Conservation (phyloP, 1,284 basidiomycete genomes). For the Pseudozyma tsukubaensis region DNA sequence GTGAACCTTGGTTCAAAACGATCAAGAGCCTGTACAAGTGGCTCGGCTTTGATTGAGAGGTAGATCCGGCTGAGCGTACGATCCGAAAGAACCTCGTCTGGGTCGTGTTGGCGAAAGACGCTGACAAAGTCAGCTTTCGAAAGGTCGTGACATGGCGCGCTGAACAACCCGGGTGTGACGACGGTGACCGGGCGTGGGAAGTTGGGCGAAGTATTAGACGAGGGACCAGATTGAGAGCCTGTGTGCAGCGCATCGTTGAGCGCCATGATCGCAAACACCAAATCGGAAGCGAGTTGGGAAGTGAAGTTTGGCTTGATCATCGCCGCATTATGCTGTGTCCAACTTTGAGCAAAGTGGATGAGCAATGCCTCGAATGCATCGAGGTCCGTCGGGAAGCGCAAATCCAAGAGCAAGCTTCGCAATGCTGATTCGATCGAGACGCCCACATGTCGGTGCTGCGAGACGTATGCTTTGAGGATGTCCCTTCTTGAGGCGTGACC, state of each 20-base stretch:
- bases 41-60: conserved; percentile 51
- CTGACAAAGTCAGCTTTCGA: conserved; percentile 50
- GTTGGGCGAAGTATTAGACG: conserved; percentile 21
- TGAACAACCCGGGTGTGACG: conserved; percentile 51
- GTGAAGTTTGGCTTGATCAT: conserved; percentile 57
- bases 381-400: conserved; percentile 79
- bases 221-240: conserved; percentile 8
- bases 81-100: conserved; percentile 50
- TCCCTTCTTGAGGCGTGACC: conserved; percentile 76
- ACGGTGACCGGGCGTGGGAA: conserved; percentile 30
- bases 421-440: conserved; percentile 88
- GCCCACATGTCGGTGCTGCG: conserved; percentile 84
- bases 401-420: conserved; percentile 81
- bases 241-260: conserved; percentile 75
- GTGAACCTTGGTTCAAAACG: conserved; percentile 43
- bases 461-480: conserved; percentile 84
- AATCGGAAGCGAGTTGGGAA: conserved; percentile 70
- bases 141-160: conserved; percentile 34
- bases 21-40: conserved; percentile 52
- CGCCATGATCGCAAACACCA: conserved; percentile 86
- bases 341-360: conserved; percentile 81
- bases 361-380: conserved; percentile 77
- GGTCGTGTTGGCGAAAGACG: conserved; percentile 58
- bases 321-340: conserved; percentile 83
- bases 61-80: conserved; percentile 63